These are phyloP conservation scores for Breviolum minutum DNA, from an alignment of 73 alveolate genomes.

Conservation along the genomic window DNA sequence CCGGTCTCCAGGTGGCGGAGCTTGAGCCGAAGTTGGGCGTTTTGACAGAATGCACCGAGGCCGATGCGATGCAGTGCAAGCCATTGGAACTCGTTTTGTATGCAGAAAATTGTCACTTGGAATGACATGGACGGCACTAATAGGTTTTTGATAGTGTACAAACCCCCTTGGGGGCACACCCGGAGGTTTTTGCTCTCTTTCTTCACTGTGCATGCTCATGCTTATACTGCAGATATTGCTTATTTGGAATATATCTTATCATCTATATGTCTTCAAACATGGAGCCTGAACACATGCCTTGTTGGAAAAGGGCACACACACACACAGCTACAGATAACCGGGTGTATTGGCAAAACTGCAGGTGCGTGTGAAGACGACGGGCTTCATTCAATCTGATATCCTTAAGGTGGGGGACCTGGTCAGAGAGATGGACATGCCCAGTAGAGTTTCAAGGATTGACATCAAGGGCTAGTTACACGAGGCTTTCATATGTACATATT, in stretches of 20 bases:
- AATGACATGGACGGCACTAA: too few relatives aligned
- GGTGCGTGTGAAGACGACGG: constrained; percentile 53
- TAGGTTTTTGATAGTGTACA: not conserved
- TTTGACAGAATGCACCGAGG: constrained; percentile 34
- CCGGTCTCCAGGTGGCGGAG: constrained; percentile 54
- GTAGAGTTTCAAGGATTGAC: too few relatives aligned
- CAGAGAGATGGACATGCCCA: too few relatives aligned
- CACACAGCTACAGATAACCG: not conserved
- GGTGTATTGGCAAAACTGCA: not conserved
- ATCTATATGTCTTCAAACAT: too few relatives aligned
- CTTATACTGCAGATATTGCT: too few relatives aligned
- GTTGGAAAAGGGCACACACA: not conserved
- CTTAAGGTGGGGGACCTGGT: constrained; percentile 19
- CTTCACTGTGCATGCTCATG: too few relatives aligned
- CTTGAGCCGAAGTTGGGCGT: constrained; percentile 41
- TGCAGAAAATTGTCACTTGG: too few relatives aligned
- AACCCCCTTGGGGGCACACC: not conserved
- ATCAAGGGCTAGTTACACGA: too few relatives aligned
- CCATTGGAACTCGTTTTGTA: not conserved
- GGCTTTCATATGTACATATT: too few relatives aligned
- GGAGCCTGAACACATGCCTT: too few relatives aligned
- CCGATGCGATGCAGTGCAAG: not conserved
- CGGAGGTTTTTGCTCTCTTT: not conserved
- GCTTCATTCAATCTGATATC: constrained; percentile 42
- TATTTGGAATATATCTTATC: not conserved